Conservation (phyloP, 2,329 filamentous ascomycete species). For the Basipetospora chlamydospora region DNA sequence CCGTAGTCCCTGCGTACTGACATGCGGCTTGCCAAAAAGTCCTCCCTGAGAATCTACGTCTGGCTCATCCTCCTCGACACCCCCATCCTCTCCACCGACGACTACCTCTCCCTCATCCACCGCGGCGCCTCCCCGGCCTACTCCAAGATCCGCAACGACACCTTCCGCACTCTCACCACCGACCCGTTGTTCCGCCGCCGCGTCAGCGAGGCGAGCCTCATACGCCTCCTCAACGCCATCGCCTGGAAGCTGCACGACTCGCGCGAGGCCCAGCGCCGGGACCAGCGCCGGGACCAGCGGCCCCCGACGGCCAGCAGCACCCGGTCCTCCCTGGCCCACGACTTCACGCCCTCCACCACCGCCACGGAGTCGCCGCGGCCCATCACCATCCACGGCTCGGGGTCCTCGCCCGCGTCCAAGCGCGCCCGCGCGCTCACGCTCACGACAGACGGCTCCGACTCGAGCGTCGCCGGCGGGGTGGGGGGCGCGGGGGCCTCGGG, state of each 20-base stretch:
- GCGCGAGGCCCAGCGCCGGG: conserved; percentile 32
- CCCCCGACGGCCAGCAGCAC: conserved; percentile 23
- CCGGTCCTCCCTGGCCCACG: conserved; percentile 18
- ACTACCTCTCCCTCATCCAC: conserved; percentile 80
- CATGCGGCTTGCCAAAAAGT: conserved; percentile 39
- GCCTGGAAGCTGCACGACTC: conserved; percentile 88
- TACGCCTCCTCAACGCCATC: conserved; percentile 84
- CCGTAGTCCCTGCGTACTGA: neutral
- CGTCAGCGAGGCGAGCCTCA: conserved; percentile 89
- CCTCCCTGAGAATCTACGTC: conserved; percentile 81
- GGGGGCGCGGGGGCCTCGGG: conserved; percentile 7
- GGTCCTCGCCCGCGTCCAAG: conserved; percentile 19
- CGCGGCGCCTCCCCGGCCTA: conserved; percentile 90
- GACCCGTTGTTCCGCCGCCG: conserved; percentile 93
- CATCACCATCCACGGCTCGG: neutral
- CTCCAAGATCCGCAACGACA: conserved; percentile 96
- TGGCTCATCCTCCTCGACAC: conserved; percentile 91
- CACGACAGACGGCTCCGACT: conserved; percentile 50
- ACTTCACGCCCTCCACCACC: conserved; percentile 4
- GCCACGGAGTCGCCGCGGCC: too few relatives aligned
- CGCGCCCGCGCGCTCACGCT: conserved; percentile 43
- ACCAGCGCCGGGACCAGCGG: conserved; percentile 17
- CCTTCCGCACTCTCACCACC: conserved; percentile 88
- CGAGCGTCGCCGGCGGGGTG: conserved; percentile 21
- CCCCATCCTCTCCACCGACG: conserved; percentile 68